A percentile compares a stretch with the other conserved stretches of the same genome.
phyloP scores from a whole-genome alignment of 2,329 filamentous ascomycete species.

The Didymellaceae sp. region DNA sequence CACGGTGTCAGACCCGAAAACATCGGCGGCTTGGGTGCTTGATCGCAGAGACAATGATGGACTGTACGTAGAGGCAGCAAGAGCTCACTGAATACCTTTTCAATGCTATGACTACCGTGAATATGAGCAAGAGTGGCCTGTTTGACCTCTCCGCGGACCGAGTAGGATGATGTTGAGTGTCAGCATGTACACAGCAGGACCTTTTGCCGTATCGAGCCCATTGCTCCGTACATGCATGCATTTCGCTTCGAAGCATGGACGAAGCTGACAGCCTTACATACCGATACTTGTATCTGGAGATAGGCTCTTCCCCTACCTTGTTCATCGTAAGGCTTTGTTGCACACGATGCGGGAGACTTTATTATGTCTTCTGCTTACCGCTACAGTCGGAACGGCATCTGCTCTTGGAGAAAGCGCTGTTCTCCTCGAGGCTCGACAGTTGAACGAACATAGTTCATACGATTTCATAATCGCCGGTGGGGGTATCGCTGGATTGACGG shows the following conservation, averaged over 20 bases:
- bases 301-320: not conserved
- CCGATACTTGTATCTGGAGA: not conserved
- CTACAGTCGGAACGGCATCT: not conserved
- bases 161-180: not conserved
- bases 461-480: slow-evolving; percentile 38
- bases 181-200: not conserved
- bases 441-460: slow-evolving; percentile 11
- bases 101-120: too few species aligned
- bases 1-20: too few species aligned
- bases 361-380: not conserved
- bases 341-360: not conserved
- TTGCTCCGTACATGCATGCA: too few species aligned
- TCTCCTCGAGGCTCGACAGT: not conserved
- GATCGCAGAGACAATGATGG: too few species aligned
- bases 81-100: too few species aligned
- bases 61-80: too few species aligned
- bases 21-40: too few species aligned
- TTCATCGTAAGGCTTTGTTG: not conserved
- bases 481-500: slow-evolving; percentile 30
- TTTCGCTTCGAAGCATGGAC: not conserved
- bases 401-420: not conserved
- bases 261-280: not conserved
- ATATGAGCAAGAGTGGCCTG: too few species aligned
- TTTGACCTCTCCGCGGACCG: too few species aligned
- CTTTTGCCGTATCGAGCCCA: not conserved